Base-by-base conservation (phyloP, 169 alveolate genomes). In the Plasmodium billcollinsi region DNA sequence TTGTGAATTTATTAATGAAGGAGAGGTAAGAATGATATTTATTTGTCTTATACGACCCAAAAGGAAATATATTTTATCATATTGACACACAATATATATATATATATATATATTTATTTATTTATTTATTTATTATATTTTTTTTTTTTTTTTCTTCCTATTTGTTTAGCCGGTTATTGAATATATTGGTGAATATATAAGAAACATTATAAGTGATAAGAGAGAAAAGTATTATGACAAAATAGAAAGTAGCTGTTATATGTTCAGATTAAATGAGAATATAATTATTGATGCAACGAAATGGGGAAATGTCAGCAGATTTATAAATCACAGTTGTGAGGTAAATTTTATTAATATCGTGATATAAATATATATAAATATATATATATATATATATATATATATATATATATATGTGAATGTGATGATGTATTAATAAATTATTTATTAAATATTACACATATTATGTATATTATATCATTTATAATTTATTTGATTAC, bases 281-380 rank as follows among this genome's bases (percentile, higher is more conserved):
- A 91, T 94, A 66, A 98, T 98, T 52, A 97, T 98, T 9, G 99
- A 98, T 94, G 99, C 99, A 2, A 98, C 99, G 7, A 95, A 96
- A 73, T 94, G 93, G 85, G 99, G 99, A 24, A 97, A 97, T 83
- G 97, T 94, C 80, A 98, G 99, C 26, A 94, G 99, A 65, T 98
- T 97, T 91, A 97, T 98, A 74, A 98, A 98, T 93, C 99, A 98
- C 94, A 96, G 99, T 73, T 98, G 99, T 89, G 99, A 97, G 93
- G 98, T 95, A 85, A 26, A 3, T 29, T 29, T 29, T 29, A 29
- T 29, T 29, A 29, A 29, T 29, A 29, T 29, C 43, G 4, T 29
- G 0, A 26, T n/a, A n/a, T n/a, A n/a, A n/a, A n/a, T n/a, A 75
- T 21, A 73, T 67, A 9, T 18, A 1, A 0, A n/a, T 24, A 3